Percentiles rank a stretch among this genome's conserved stretches.
phyloP scores from a whole-genome alignment of 2,329 filamentous ascomycete species.

The Alternaria sp. region DNA sequence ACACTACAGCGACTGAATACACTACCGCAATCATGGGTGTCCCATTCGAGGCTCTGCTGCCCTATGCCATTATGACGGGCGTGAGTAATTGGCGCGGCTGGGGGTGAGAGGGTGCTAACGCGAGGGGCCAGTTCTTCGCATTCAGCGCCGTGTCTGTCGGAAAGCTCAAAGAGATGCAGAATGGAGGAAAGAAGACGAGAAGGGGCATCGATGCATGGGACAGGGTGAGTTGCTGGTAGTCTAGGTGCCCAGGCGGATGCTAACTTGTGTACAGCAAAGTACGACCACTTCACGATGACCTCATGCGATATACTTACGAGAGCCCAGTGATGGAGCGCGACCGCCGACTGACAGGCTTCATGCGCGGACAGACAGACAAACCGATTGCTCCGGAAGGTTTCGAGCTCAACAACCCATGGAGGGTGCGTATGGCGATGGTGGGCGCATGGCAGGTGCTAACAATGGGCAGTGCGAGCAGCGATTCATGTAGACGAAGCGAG shows the following conservation, averaged over 20 bases:
- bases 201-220: constrained; percentile 71
- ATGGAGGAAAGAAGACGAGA: constrained; percentile 68
- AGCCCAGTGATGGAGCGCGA: constrained; percentile 72
- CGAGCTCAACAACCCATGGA: constrained; percentile 73
- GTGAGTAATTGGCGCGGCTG: constrained; percentile 55
- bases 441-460: constrained; percentile 36
- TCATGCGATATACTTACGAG: constrained; percentile 42
- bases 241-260: constrained; percentile 35
- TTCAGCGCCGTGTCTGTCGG: constrained; percentile 66
- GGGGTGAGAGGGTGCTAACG: constrained; percentile 28
- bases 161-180: constrained; percentile 66
- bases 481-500: constrained; percentile 40
- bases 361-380: constrained; percentile 69
- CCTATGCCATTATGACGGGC: constrained; percentile 69
- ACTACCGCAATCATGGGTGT: constrained; percentile 65
- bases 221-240: constrained; percentile 59
- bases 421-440: constrained; percentile 57
- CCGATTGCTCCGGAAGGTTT: constrained; percentile 67
- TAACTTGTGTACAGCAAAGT: constrained; percentile 64
- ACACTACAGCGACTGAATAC: constrained; percentile 32
- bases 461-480: constrained; percentile 49
- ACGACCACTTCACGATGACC: constrained; percentile 50
- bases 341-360: constrained; percentile 66
- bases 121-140: constrained; percentile 64
- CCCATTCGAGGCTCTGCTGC: constrained; percentile 71